Percentiles rank a stretch among this genome's conserved stretches.
Evolutionary conservation across 495 filamentous ascomycete genomes (phyloP).

Genomic region (Aspergillus bridgeri): DNA sequence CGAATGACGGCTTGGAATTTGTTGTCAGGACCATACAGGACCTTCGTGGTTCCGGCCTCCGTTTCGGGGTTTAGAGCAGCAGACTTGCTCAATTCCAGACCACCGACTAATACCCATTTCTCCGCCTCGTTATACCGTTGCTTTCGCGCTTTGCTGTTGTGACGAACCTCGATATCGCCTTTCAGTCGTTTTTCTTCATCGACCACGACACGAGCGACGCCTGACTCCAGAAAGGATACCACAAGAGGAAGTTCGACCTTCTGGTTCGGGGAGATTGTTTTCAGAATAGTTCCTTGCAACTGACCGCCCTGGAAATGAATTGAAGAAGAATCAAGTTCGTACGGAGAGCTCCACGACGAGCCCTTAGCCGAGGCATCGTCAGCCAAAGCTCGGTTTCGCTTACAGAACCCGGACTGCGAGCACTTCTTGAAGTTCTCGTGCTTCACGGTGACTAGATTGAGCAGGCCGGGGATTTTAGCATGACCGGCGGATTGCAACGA

Average conservation of each 20-base stretch:
- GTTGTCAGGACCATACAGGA: slow-evolving; percentile 75
- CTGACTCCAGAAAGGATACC: slow-evolving; percentile 84
- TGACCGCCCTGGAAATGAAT: slow-evolving; percentile 75
- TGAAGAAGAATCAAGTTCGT: slow-evolving; percentile 67
- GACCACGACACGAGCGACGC: slow-evolving; percentile 77
- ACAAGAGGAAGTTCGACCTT: slow-evolving; percentile 76
- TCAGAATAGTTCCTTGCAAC: slow-evolving; percentile 73
- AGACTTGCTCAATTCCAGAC: slow-evolving; percentile 62
- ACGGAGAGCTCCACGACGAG: slow-evolving; percentile 74
- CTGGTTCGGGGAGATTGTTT: slow-evolving; percentile 62
- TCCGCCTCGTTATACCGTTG: slow-evolving; percentile 90
- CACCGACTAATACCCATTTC: slow-evolving; percentile 82
- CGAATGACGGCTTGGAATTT: slow-evolving; percentile 77
- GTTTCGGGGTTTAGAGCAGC: slow-evolving; percentile 56
- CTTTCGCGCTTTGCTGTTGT: slow-evolving; percentile 80
- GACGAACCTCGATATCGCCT: slow-evolving; percentile 82
- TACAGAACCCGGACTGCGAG: slow-evolving; percentile 91
- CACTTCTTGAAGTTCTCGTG: slow-evolving; percentile 96
- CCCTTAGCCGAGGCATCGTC: slow-evolving; percentile 64
- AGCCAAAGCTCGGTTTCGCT: slow-evolving; percentile 85
- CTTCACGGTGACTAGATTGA: slow-evolving; percentile 72
- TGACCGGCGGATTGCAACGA: neutral
- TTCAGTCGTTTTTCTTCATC: slow-evolving; percentile 89
- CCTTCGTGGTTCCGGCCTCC: slow-evolving; percentile 64
- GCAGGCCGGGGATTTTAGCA: neutral